phyloP scores from a whole-genome alignment of 306 rosid genomes.

The Chamaecrista fasciculata region DNA sequence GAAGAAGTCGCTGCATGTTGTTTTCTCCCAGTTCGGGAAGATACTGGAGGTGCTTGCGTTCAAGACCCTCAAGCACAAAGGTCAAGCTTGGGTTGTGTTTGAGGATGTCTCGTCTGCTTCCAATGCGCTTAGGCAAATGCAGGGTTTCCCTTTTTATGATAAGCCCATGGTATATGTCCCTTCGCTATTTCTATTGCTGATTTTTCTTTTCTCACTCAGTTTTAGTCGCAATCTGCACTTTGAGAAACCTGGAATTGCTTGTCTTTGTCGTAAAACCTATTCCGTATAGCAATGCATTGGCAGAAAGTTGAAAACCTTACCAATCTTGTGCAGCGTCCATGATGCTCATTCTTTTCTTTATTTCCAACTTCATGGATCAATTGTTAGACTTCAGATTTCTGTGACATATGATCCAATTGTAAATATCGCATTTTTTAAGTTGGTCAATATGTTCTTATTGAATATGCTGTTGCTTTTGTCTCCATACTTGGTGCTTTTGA shows the following conservation, averaged over 20 bases:
- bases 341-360: not conserved
- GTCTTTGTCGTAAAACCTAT: not conserved
- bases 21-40: too few relatives aligned
- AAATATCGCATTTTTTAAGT: not conserved
- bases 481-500: not conserved
- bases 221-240: not conserved
- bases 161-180: conserved; percentile 52
- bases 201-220: not conserved
- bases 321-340: not conserved
- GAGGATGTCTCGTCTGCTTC: conserved; percentile 84
- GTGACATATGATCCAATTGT: not conserved
- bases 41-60: too few relatives aligned
- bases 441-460: not conserved
- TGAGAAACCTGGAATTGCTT: not conserved
- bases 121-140: conserved; percentile 95
- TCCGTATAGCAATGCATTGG: not conserved
- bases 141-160: conserved; percentile 95
- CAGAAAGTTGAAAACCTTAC: not conserved
- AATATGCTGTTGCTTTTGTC: not conserved
- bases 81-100: conserved; percentile 97
- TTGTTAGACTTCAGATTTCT: conserved; percentile 18
- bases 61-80: conserved; percentile 94
- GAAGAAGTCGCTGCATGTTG: too few relatives aligned
- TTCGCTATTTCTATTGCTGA: not conserved
- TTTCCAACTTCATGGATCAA: not conserved